phyloP scores from a whole-genome alignment of 768 basidiomycete genomes.

The Mycena sanguinolenta region DNA sequence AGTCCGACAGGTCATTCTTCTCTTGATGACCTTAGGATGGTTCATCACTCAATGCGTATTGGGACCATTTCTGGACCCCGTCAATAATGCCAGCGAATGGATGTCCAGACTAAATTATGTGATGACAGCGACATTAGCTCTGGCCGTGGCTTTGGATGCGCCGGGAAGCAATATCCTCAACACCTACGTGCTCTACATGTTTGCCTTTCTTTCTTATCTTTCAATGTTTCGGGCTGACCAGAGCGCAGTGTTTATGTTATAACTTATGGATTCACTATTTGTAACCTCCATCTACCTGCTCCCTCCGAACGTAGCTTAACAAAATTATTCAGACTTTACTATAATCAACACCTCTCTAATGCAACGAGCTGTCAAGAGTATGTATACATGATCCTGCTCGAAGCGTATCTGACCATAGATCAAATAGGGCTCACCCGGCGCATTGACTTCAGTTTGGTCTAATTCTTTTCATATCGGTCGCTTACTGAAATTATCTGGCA shows the following conservation, averaged over 20 bases:
- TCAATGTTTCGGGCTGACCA: constrained; percentile 4
- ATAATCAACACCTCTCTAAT: constrained; percentile 65
- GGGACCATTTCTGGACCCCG: constrained; percentile 76
- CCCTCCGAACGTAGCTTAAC: constrained; percentile 15
- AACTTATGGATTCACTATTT: constrained; percentile 78
- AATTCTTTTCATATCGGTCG: not conserved
- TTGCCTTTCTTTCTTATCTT: constrained; percentile 44
- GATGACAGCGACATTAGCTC: constrained; percentile 71
- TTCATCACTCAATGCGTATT: constrained; percentile 72
- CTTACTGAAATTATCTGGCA: constrained; percentile 40
- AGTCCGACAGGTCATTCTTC: constrained; percentile 71
- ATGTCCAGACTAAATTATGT: constrained; percentile 80
- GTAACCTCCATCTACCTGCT: constrained; percentile 54
- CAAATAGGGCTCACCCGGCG: constrained; percentile 67
- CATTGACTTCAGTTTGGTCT: constrained; percentile 76
- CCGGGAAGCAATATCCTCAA: constrained; percentile 68
- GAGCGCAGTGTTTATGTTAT: constrained; percentile 58
- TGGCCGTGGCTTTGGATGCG: constrained; percentile 71
- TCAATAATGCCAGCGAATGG: constrained; percentile 84
- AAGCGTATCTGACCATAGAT: not conserved
- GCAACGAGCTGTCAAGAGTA: constrained; percentile 74
- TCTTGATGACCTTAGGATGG: constrained; percentile 69
- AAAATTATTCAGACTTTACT: constrained; percentile 67
- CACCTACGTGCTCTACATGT: constrained; percentile 77
- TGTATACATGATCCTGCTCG: constrained; percentile 43